These are phyloP conservation scores for Phoenix dactylifera DNA, from an alignment of 176 grass and related monocot genomes.

Conservation along the genomic window DNA sequence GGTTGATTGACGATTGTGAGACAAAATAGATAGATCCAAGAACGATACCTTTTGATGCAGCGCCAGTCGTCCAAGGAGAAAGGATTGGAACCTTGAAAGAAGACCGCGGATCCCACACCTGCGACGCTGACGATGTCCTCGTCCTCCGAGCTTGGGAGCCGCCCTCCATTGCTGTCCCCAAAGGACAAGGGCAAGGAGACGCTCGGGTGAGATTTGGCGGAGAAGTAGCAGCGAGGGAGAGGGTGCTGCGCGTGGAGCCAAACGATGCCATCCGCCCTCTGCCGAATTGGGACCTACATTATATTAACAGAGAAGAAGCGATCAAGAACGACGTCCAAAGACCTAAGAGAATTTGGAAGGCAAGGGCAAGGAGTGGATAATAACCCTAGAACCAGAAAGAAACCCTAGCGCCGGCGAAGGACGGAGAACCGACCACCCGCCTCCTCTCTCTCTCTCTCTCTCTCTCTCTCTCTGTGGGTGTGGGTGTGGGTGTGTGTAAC, in stretches of 20 bases:
- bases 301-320: background rate
- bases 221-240: conserved; percentile 77
- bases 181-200: conserved; percentile 1
- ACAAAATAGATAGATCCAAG: background rate
- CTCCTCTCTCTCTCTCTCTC: too few species aligned
- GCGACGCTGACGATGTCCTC: conserved; percentile 46
- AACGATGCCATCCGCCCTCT: conserved; percentile 60
- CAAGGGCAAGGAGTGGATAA: background rate
- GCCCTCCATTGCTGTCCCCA: conserved; percentile 15
- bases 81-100: conserved; percentile 48
- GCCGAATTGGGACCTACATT: conserved; percentile 59
- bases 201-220: conserved; percentile 25
- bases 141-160: background rate
- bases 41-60: conserved; percentile 59
- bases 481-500: too few species aligned
- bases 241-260: conserved; percentile 69
- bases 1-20: background rate
- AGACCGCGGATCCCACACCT: conserved; percentile 68
- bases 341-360: background rate
- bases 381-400: too few species aligned
- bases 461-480: too few species aligned
- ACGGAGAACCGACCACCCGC: too few species aligned
- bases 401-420: too few species aligned
- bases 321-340: background rate
- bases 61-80: conserved; percentile 64